Conservation (phyloP, 768 basidiomycete species). For the Leccinum truebloodii region DNA sequence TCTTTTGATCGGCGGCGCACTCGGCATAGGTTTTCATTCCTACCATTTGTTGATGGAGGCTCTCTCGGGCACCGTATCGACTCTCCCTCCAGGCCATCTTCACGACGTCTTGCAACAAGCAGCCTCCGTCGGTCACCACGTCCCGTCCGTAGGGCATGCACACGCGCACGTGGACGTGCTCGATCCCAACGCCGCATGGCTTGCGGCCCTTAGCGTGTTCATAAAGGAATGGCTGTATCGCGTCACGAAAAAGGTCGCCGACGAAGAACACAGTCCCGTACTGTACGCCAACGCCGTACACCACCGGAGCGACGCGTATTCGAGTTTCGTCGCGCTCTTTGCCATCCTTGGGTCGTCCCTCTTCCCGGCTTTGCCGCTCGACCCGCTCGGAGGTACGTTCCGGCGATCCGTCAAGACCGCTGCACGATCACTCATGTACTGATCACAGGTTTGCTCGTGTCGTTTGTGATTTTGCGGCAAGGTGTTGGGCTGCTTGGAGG, state of each 20-base stretch:
- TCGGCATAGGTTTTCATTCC: conserved; percentile 89
- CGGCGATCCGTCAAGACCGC: not conserved
- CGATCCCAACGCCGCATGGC: conserved; percentile 97
- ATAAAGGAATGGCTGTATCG: conserved; percentile 94
- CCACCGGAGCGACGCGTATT: conserved; percentile 96
- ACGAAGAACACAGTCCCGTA: conserved; percentile 89
- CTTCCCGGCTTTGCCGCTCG: conserved; percentile 84
- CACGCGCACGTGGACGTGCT: conserved; percentile 58
- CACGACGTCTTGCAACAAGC: conserved; percentile 63
- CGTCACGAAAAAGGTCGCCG: conserved; percentile 84
- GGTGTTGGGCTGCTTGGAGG: conserved; percentile 65
- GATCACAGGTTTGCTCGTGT: conserved; percentile 74
- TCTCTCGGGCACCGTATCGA: conserved; percentile 63
- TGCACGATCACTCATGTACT: conserved; percentile 5
- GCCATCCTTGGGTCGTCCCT: conserved; percentile 91
- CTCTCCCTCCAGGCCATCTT: conserved; percentile 62
- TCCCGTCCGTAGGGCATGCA: conserved; percentile 53
- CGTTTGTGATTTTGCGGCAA: conserved; percentile 83
- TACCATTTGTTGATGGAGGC: conserved; percentile 79
- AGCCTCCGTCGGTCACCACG: conserved; percentile 53
- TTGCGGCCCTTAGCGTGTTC: conserved; percentile 78
- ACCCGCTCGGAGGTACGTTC: conserved; percentile 85
- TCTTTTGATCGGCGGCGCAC: conserved; percentile 79
- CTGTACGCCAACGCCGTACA: conserved; percentile 95
- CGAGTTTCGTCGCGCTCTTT: conserved; percentile 85